Percentiles rank a stretch among this genome's conserved stretches.
These are phyloP conservation scores for Trichoderma hamatum DNA, from an alignment of 2,329 filamentous ascomycete genomes.

Conservation along the genomic window DNA sequence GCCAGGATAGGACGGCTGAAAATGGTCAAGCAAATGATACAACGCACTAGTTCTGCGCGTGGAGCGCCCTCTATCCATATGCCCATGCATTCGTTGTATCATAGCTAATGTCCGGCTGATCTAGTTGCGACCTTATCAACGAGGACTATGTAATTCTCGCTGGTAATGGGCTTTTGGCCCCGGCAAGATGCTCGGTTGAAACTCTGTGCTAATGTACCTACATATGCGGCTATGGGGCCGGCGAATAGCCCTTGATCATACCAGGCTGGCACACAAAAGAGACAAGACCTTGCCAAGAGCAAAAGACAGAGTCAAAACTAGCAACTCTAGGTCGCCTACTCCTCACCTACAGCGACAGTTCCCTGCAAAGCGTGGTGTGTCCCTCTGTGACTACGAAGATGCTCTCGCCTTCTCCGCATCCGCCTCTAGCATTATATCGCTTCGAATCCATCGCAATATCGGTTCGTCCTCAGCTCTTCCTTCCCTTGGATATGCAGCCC, in stretches of 20 bases:
- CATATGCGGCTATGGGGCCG: neutral
- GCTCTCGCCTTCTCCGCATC: neutral
- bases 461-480: conserved; percentile 5
- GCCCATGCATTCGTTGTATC: conserved; percentile 16
- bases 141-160: conserved; percentile 13
- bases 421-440: neutral
- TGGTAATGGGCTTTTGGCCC: neutral
- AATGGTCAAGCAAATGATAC: conserved; percentile 4
- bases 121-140: conserved; percentile 22
- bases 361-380: neutral
- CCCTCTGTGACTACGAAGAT: neutral
- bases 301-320: neutral
- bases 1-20: conserved; percentile 8
- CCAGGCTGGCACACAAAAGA: neutral
- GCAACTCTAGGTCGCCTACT: neutral
- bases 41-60: conserved; percentile 7
- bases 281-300: neutral
- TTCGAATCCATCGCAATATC: conserved; percentile 14
- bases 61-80: conserved; percentile 10
- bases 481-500: conserved; percentile 1
- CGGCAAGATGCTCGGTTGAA: conserved; percentile 13
- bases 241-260: neutral
- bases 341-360: conserved; percentile 4
- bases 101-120: conserved; percentile 19
- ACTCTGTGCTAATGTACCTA: conserved; percentile 1